phyloP scores from a whole-genome alignment of 192 early-diverging fungal species.

The Jimgerdemannia flammicorona region DNA sequence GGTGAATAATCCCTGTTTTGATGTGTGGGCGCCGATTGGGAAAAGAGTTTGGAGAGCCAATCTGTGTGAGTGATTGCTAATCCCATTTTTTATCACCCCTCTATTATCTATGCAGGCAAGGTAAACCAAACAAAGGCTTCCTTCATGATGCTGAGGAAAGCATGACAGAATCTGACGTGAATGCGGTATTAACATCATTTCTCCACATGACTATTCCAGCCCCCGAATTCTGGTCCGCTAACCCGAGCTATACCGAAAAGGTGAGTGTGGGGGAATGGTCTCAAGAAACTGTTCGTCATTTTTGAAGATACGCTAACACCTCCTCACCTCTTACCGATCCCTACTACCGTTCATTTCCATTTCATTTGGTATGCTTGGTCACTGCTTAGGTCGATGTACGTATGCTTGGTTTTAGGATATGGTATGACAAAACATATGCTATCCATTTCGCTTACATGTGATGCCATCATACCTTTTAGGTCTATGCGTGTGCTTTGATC shows the following conservation, averaged over 20 bases:
- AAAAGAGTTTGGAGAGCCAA: not conserved
- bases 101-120: too few relatives aligned
- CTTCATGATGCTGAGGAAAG: too few relatives aligned
- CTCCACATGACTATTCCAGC: constrained; percentile 25
- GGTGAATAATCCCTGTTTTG: constrained; percentile 38
- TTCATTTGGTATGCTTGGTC: constrained; percentile 4
- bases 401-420: not conserved
- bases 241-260: constrained; percentile 72
- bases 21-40: not conserved
- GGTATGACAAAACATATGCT: not conserved
- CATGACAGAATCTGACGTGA: not conserved
- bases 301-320: too few relatives aligned
- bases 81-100: too few relatives aligned
- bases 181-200: not conserved
- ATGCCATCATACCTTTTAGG: not conserved
- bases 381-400: constrained; percentile 14
- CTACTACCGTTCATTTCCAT: not conserved
- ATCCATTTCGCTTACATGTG: not conserved
- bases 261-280: constrained; percentile 29
- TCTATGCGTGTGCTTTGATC: constrained; percentile 71
- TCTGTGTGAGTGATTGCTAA: too few relatives aligned
- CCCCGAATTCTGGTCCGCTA: constrained; percentile 69
- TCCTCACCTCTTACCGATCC: too few relatives aligned
- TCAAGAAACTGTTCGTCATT: too few relatives aligned
- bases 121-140: too few relatives aligned